These are phyloP conservation scores for Solanum clarkiae DNA, from an alignment of 257 asterid genomes.

Conservation along the genomic window DNA sequence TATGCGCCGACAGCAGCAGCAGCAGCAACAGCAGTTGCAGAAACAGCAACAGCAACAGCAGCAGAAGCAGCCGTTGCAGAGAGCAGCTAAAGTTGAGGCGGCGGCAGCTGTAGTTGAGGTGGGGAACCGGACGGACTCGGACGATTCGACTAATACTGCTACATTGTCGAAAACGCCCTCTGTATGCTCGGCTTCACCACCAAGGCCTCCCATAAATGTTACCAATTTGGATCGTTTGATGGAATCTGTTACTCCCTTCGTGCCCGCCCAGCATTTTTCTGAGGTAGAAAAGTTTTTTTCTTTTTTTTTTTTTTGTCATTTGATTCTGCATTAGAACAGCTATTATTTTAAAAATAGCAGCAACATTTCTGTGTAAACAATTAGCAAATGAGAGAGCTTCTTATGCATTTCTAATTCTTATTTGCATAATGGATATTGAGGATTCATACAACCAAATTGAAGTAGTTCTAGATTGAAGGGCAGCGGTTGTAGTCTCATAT, in stretches of 20 bases:
- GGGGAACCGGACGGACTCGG: slow-evolving; percentile 15
- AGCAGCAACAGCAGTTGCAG: slow-evolving; percentile 20
- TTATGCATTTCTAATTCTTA: background rate
- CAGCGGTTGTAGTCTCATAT: background rate
- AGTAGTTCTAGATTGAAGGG: background rate
- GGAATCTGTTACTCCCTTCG: slow-evolving; percentile 49
- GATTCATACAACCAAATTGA: background rate
- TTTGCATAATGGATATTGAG: background rate
- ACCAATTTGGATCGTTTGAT: slow-evolving; percentile 65
- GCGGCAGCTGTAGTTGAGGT: slow-evolving; percentile 11
- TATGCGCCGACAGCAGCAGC: slow-evolving; percentile 41
- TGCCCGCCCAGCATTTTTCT: slow-evolving; percentile 26
- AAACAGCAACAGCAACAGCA: slow-evolving; percentile 19
- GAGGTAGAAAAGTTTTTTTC: slow-evolving; percentile 31
- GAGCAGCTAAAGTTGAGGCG: slow-evolving; percentile 15
- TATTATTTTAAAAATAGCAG: background rate
- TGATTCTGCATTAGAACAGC: background rate
- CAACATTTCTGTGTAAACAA: background rate
- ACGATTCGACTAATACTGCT: slow-evolving; percentile 20
- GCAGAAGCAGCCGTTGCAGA: slow-evolving; percentile 17
- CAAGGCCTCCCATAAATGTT: slow-evolving; percentile 6
- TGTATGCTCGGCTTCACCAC: slow-evolving; percentile 14
- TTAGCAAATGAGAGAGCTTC: background rate
- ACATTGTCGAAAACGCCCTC: slow-evolving; percentile 36
- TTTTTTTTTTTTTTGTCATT: background rate